Base-by-base conservation (phyloP, 2,329 filamentous ascomycete species). In the Aspergillus amoenus region DNA sequence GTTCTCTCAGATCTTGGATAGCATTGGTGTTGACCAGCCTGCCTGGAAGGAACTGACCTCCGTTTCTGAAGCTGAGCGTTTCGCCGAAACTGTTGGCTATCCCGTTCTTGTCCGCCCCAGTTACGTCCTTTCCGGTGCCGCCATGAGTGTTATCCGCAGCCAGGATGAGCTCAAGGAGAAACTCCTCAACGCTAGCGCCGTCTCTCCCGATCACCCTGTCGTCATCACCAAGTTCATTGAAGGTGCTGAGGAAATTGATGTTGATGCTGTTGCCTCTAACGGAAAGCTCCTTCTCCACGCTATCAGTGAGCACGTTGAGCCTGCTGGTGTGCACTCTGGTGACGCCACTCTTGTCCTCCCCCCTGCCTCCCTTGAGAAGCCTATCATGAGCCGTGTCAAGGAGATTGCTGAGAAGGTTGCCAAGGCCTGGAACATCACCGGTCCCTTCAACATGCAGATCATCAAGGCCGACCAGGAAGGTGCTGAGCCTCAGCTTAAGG, bases 381-480 rank as follows among this genome's bases (percentile, higher is more conserved):
- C 77, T 57, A 89, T 88, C 64, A 89, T 96, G 84, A 85, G 84
- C 64, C 91, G 94, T 60, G 85, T 96, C 71, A 97, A 97, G 86
- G 91, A 91, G 66, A 97, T 99, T 67, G 93, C 94, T 15, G 78
- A 93, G 76, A 97, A 96, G 84, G 93, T 99, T 52, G 94, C 94
- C 64, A 90, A 94, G 78, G 94, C 94, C 47, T 97, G 93, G 91
- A 92, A 84, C 71, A 97, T 97, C 75, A 97, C 92, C 18, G 94
- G 94, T 55, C 94, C 94, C 58, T 99, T 97, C 86, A 99, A 99
- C 84, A 97, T 99, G 93, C 94, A 99, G 74, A 96, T 99, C 78
- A 97, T 99, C 84, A 96, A 96, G 81, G 91, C 90, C 37, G 83
- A 90, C 12, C 81, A 89, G 32, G 87, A 90, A 58, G 89, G 89